phyloP scores from a whole-genome alignment of 2,329 filamentous ascomycete genomes.

The Pseudopyrenochaeta lycopersici region DNA sequence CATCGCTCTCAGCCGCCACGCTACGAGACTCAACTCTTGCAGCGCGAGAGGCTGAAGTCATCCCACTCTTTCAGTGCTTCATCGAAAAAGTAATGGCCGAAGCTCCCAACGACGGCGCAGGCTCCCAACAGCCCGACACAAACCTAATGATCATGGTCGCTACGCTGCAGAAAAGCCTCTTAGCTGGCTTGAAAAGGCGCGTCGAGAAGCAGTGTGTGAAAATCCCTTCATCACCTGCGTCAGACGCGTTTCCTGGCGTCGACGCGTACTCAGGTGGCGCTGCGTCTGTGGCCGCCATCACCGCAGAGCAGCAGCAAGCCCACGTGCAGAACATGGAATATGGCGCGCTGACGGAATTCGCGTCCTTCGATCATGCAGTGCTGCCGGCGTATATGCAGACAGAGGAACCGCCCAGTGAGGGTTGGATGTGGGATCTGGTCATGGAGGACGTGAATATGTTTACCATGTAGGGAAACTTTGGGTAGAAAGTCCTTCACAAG shows the following conservation, averaged over 20 bases:
- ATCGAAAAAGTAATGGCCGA: conserved; percentile 1
- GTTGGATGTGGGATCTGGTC: conserved; percentile 31
- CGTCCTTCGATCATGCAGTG: conserved; percentile 24
- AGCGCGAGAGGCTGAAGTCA: conserved; percentile 1
- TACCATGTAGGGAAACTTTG: conserved; percentile 2
- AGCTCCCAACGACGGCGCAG: neutral
- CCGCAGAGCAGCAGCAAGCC: neutral
- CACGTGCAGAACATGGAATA: neutral
- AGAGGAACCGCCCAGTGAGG: conserved; percentile 11
- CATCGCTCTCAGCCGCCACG: neutral
- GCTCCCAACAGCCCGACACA: neutral
- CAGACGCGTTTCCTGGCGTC: neutral
- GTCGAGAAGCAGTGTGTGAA: neutral
- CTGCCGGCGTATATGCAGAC: conserved; percentile 4
- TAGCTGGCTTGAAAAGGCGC: neutral
- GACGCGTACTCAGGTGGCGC: neutral
- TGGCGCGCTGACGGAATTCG: conserved; percentile 13
- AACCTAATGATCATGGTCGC: neutral
- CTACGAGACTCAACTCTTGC: neutral
- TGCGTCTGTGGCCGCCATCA: neutral
- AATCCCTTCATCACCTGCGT: neutral
- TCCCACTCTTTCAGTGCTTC: conserved; percentile 1
- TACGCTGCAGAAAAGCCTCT: neutral
- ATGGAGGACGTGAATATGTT: conserved; percentile 35
- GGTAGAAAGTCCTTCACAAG: too few species aligned